Evolutionary conservation across 306 rosid genomes (phyloP), one percentile per base, ranked within the genome.

Genomic region (Inga oerstediana): DNA sequence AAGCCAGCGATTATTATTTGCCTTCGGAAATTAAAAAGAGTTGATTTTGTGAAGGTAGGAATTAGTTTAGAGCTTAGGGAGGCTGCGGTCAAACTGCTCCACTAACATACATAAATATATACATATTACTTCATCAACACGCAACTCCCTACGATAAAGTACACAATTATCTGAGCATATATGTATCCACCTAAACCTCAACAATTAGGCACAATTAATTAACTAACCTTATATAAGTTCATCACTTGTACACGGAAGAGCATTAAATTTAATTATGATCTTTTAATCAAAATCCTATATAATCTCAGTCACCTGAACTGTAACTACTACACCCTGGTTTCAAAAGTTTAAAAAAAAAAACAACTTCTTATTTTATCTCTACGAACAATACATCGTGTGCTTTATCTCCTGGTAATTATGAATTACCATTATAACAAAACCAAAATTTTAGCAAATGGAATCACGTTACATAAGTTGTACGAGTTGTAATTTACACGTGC

Each of bases 141-240:
- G 84, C 64, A 72, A 83, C 34, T 59, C 27, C 48, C 27, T 3
- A 22, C 15, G 20, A 67, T 20, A 51, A 56, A 56, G 61, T 34
- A 43, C 54, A 22, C 10, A 37, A 1, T 10, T 64, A 15, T 79
- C 74, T 56, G 72, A 84, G 73, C 69, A 59, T 59, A 1, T 59
- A 75, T 78, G 56, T 22, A 19, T 79, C 80, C 83, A 73, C 83
- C 56, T 65, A 41, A 59, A 41, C 45, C 41, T 83, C 15, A 39
- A 49, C 7, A 78, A 24, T 59, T 75, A 65, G 71, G 72, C 72
- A 51, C 16, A 32, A 65, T 37, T 75, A 27, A 81, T 12, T 58
- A 58, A 54, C 24, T 17, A 5, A 7, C 64, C 7, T 54, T 24
- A 3, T 3, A 27, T 62, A 61, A 61, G 16, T 24, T 61, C 35